phyloP scores from a whole-genome alignment of 1,139 yeast species.

The Taiozyma sp. region DNA sequence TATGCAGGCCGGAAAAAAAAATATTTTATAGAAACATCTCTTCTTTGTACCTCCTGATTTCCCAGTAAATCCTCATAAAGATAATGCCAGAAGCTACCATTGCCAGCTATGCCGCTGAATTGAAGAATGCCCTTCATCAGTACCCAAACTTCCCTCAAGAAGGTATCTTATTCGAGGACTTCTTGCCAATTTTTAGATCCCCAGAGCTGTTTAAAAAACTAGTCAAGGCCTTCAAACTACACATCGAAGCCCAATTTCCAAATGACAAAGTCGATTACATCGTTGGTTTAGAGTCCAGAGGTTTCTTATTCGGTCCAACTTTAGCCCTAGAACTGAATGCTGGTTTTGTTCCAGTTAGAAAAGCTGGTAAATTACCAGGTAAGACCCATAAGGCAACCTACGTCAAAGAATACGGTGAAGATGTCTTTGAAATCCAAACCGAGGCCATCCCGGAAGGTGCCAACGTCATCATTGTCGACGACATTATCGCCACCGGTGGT shows the following conservation, averaged over 20 bases:
- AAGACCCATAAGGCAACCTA: constrained; percentile 67
- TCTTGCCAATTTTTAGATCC: constrained; percentile 84
- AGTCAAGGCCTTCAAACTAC: constrained; percentile 75
- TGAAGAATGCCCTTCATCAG: constrained; percentile 65
- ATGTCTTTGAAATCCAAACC: constrained; percentile 83
- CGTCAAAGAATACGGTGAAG: constrained; percentile 89
- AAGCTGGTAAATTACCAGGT: constrained; percentile 94
- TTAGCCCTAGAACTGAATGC: constrained; percentile 85
- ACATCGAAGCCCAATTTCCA: constrained; percentile 51
- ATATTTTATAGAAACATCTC: neutral
- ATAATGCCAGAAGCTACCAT: constrained; percentile 16
- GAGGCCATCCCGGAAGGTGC: constrained; percentile 79
- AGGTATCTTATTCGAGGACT: constrained; percentile 95
- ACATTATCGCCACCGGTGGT: constrained; percentile 97
- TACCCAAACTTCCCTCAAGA: constrained; percentile 91
- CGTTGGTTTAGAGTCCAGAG: constrained; percentile 95
- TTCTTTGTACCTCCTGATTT: neutral
- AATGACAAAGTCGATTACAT: constrained; percentile 72
- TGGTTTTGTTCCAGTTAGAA: constrained; percentile 93
- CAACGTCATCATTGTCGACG: constrained; percentile 85
- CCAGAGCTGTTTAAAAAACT: constrained; percentile 79
- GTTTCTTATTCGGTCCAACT: constrained; percentile 94
- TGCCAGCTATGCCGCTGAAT: constrained; percentile 48
- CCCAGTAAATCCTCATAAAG: no score
- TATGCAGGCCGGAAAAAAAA: neutral